These are phyloP conservation scores for Suhomyces emberorum DNA, from an alignment of 805 yeast genomes.

Conservation along the genomic window DNA sequence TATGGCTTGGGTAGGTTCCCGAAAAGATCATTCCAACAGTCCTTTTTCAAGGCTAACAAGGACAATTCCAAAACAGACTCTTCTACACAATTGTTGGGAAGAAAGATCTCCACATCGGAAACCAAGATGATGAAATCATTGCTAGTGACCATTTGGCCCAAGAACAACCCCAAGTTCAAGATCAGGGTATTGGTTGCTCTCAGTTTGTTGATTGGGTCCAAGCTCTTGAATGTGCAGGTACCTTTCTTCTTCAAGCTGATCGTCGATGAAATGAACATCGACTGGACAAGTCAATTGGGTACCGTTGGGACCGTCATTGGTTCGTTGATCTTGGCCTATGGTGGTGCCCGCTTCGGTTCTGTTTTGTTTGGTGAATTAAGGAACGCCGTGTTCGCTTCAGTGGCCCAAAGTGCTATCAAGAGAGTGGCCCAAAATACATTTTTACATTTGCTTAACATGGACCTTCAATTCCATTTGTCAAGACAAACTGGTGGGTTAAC, in stretches of 20 bases:
- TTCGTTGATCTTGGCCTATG: conserved; percentile 75
- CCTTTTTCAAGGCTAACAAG: not conserved
- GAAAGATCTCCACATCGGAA: conserved; percentile 37
- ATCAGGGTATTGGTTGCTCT: conserved; percentile 75
- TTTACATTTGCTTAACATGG: conserved; percentile 76
- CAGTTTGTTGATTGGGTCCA: conserved; percentile 70
- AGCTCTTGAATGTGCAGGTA: conserved; percentile 88
- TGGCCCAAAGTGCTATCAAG: conserved; percentile 91
- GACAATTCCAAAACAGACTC: conserved; percentile 5
- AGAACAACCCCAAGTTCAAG: conserved; percentile 60
- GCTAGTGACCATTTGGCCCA: conserved; percentile 78
- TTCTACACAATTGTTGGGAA: conserved; percentile 22
- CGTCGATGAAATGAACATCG: conserved; percentile 89
- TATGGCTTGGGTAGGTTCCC: no score
- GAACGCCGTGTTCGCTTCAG: conserved; percentile 93
- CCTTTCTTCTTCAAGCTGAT: conserved; percentile 88
- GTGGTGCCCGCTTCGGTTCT: conserved; percentile 91
- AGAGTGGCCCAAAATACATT: conserved; percentile 87
- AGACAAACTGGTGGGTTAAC: conserved; percentile 96
- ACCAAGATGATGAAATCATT: conserved; percentile 60
- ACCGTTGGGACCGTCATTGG: conserved; percentile 65
- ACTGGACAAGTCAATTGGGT: conserved; percentile 66
- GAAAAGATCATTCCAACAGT: no score
- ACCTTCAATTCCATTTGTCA: conserved; percentile 83
- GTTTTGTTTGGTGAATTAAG: conserved; percentile 91